Base-by-base conservation (phyloP, 1,284 basidiomycete species). In the Rhodotorula glutinis region DNA sequence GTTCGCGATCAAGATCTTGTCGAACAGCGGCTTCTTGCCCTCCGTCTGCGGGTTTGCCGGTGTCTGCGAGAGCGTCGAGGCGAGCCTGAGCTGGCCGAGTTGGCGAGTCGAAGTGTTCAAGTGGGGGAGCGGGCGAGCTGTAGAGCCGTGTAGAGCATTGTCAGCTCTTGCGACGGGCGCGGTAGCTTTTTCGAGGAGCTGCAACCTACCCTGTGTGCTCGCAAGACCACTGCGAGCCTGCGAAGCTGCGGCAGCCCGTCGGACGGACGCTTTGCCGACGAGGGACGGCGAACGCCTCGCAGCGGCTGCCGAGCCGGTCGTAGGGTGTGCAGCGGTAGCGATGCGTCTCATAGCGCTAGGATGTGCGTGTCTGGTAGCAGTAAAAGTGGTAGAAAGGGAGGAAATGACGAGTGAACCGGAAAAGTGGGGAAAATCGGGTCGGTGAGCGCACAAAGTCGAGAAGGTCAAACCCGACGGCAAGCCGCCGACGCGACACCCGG, bases 1-100 rank as follows among this genome's bases (percentile, higher is more conserved):
- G 76, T 92, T 93, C 1, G 91, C 90, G 65, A 93, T 86, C 49
- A 93, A 83, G 65, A 92, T 88, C 82, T 92, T 92, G 81, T 88
- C 52, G 63, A 79, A 79, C 25, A 73, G 71, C 57, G 66, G 75
- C 49, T 68, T 25, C 19, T 27, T 59, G 4, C 19, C 2, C 23
- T 41, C 40, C 4, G 19, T 9, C 10, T 8, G 2, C 38, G 30
- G 19, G 5, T 29, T 21, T 19, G 25, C 13, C 38, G 40, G 49
- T n/a, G 25, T 46, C 43, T 19, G 21, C 3, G 56, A 5, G 55
- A 57, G 21, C 29, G 56, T 59, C 38, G 49, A 52, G 49, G 58
- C 58, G 40, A 43, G 30, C 19, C 56, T 43, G 43, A 14, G 49
- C 49, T 25, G 49, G 25, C 14, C 25, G n/a, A 51, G 49, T n/a